Conservation (phyloP, 192 early-diverging fungal species). For the Linnemannia schmuckeri region DNA sequence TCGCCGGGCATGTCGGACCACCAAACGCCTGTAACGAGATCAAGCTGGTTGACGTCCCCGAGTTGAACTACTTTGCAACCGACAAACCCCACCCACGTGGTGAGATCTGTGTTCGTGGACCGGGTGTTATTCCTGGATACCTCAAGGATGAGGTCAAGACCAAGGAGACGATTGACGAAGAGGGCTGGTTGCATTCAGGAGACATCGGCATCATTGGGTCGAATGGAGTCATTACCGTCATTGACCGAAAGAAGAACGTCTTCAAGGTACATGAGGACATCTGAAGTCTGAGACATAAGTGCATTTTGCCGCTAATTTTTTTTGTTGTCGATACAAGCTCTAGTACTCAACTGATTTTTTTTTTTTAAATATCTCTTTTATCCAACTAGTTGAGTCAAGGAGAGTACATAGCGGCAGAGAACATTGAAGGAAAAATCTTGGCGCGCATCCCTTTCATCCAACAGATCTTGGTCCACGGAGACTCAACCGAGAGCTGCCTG, state of each 20-base stretch:
- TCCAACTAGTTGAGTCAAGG: slow-evolving; percentile 50
- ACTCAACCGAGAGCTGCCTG: slow-evolving; percentile 77
- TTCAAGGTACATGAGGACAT: slow-evolving; percentile 78
- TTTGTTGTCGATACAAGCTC: not conserved
- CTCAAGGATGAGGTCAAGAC: slow-evolving; percentile 85
- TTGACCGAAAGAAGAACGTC: slow-evolving; percentile 89
- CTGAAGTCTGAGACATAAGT: not conserved
- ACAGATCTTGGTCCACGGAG: slow-evolving; percentile 85
- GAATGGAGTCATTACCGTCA: slow-evolving; percentile 77
- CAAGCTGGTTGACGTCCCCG: slow-evolving; percentile 91
- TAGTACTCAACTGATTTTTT: not conserved
- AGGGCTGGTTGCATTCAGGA: slow-evolving; percentile 91
- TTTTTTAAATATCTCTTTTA: not conserved
- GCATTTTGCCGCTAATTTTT: not conserved
- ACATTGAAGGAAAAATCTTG: slow-evolving; percentile 79
- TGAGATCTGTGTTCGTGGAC: slow-evolving; percentile 89
- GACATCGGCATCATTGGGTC: slow-evolving; percentile 84
- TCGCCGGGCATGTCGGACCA: slow-evolving; percentile 83
- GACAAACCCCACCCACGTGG: slow-evolving; percentile 89
- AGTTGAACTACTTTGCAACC: slow-evolving; percentile 84
- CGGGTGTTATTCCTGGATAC: slow-evolving; percentile 81
- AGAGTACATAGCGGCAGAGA: slow-evolving; percentile 89
- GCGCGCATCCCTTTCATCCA: slow-evolving; percentile 69
- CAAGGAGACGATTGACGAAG: slow-evolving; percentile 77
- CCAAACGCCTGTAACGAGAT: slow-evolving; percentile 79